Evolutionary conservation across 768 basidiomycete genomes (phyloP).

Genomic region (Suillus bovinus): DNA sequence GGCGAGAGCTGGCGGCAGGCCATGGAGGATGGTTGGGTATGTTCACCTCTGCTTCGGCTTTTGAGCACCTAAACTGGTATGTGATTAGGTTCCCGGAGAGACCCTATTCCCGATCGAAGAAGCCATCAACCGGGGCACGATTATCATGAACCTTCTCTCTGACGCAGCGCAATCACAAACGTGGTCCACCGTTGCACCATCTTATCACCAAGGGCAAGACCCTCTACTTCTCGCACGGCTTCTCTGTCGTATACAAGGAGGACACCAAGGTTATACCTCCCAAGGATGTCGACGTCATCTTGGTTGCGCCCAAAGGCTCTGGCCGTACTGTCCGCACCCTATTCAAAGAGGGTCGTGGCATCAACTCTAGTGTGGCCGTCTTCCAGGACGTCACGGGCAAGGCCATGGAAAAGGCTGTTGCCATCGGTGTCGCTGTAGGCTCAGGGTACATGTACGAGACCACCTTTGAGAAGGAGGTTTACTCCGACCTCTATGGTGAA

Average conservation of each 20-base stretch:
- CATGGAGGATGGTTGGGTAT: slow-evolving; percentile 91
- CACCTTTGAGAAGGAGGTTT: slow-evolving; percentile 99
- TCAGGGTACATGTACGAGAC: slow-evolving; percentile 99
- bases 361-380: slow-evolving; percentile 93
- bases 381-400: slow-evolving; percentile 98
- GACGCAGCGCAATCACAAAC: slow-evolving; percentile 98
- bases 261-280: slow-evolving; percentile 95
- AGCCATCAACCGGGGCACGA: slow-evolving; percentile 92
- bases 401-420: slow-evolving; percentile 95
- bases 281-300: slow-evolving; percentile 94
- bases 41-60: slow-evolving; percentile 22
- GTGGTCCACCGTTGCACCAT: slow-evolving; percentile 85
- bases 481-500: slow-evolving; percentile 99
- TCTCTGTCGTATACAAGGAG: slow-evolving; percentile 98
- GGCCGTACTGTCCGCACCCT: slow-evolving; percentile 98
- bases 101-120: slow-evolving; percentile 98
- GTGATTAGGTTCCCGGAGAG: slow-evolving; percentile 82
- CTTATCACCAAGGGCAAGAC: slow-evolving; percentile 99
- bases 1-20: slow-evolving; percentile 98
- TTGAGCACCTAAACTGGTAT: not conserved
- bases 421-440: slow-evolving; percentile 91
- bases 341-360: slow-evolving; percentile 99
- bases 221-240: slow-evolving; percentile 99
- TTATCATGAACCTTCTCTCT: slow-evolving; percentile 99
- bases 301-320: slow-evolving; percentile 98